Base-by-base conservation (phyloP, 805 yeast species). In the Candida silvicultrix region DNA sequence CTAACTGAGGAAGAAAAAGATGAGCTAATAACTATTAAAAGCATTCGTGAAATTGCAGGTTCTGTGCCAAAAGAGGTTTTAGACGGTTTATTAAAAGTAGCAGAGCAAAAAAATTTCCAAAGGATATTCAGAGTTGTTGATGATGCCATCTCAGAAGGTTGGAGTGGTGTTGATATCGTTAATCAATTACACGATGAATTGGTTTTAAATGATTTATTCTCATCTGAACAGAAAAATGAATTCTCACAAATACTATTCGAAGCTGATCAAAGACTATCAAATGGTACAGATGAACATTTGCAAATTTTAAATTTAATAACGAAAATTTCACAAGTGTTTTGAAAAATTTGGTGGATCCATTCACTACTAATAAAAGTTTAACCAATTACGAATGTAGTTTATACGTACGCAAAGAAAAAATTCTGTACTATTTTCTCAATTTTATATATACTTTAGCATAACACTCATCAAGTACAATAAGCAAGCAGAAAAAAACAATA, bases 221-320 rank as follows among this genome's bases (percentile, higher is more conserved):
- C 69, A 5, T 69, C 83, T 1, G 52, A 57, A 1, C 79, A 80
- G 49, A 94, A 92, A 60, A 85, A 81, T 58, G 57, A 65, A 40
- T 75, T 89, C 11, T 76, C 96, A 0, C 65, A 71, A 58, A 65
- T 80, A 6, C 64, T 94, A 22, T 88, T 89, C 55, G 84, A 81
- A 38, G 74, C 88, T 0, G 98, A 92, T 62, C 75, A 78, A 42
- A 75, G 81, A 44, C 69, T 92, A 45, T 75, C 81, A 45, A 88
- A 81, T 58, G 99, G 99, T 15, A 79, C 96, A 4, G 95, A 89
- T 57, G 99, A 92, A 62, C 88, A 85, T 48, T 68, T 92, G 25
- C 96, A 87, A 56, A 58, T 94, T 20, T 71, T 92, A 53, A 85
- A 86, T 55, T 70, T 89, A 53, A 56, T 79, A 28, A 57, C 76